Base-by-base conservation (phyloP, 305 asterid species). In the Fraxinus dipetala region DNA sequence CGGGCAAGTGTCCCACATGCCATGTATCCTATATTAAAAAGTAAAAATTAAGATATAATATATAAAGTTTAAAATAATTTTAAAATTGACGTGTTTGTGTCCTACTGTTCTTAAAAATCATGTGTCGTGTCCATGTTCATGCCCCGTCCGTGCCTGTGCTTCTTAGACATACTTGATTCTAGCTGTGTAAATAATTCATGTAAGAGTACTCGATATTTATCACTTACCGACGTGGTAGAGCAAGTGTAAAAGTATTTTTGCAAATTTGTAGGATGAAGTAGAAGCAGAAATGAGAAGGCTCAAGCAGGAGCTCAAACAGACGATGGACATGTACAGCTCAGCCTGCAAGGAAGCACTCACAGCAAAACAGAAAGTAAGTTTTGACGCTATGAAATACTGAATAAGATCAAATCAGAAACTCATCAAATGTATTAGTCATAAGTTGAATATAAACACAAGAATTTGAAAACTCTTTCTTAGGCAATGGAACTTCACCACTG, bases 221-320 rank as follows among this genome's bases (percentile, higher is more conserved):
- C 40, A 69, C 75, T 14, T 69, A 69, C 24, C 40, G 6, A 69
- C 10, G 16, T 38, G 14, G 34, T 20, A 28, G 9, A 67, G 75
- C 40, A 14, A 34, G 13, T 31, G 4, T 13, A n/a, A 30, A 69
- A 20, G 14, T 6, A 51, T 32, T 26, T 78, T 35, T 43, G 22
- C 45, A 34, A 63, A 82, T 61, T 63, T 83, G 78, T 85, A 93
- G 97, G 97, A 93, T 32, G 97, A 92, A 0, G 90, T 91, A 1
- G 99, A 95, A 88, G 97, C 96, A 54, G 98, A 95, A 91, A 91
- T 95, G 97, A 89, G 97, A 89, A 89, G 98, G 88, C 95, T 95
- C 20, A 93, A 95, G 86, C 90, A 88, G 87, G 99, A 95, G 88
- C 97, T 92, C 82, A 91, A 85, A 89, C 99, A 93, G 85, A 95